Conservation (phyloP, 768 basidiomycete species). For the Hygrocybe punicea region DNA sequence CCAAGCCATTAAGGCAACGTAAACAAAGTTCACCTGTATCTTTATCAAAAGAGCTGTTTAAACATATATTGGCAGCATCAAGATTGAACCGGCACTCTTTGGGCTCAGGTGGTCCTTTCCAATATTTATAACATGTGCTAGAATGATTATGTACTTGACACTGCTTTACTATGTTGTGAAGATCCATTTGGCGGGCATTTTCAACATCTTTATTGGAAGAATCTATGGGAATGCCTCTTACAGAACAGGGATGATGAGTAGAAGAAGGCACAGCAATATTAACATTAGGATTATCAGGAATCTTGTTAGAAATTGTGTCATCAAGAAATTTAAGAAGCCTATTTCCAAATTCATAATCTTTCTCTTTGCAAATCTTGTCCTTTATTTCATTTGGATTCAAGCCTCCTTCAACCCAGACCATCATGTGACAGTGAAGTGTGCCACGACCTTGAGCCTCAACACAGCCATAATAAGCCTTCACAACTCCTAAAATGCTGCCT, state of each 20-base stretch:
- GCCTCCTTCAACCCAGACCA: constrained; percentile 38
- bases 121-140: constrained; percentile 40
- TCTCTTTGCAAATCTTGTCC: neutral
- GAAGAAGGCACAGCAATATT: constrained; percentile 3
- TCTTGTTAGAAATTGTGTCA: constrained; percentile 23
- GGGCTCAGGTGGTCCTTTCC: constrained; percentile 18
- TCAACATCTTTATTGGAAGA: neutral
- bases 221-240: constrained; percentile 4
- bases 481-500: constrained; percentile 33
- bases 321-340: constrained; percentile 22
- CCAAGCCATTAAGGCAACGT: constrained; percentile 35
- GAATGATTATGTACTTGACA: constrained; percentile 36
- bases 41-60: constrained; percentile 21
- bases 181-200: constrained; percentile 15
- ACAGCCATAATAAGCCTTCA: constrained; percentile 39
- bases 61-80: constrained; percentile 14
- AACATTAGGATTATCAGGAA: constrained; percentile 18
- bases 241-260: constrained; percentile 19
- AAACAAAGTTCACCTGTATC: constrained; percentile 33
- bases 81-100: constrained; percentile 33
- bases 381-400: constrained; percentile 32
- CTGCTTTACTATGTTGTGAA: constrained; percentile 19
- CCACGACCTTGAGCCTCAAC: constrained; percentile 41
- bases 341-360: constrained; percentile 17
- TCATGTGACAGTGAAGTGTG: constrained; percentile 40